Evolutionary conservation across 2,329 filamentous ascomycete species (phyloP).

Genomic region (Colletotrichum sp.): DNA sequence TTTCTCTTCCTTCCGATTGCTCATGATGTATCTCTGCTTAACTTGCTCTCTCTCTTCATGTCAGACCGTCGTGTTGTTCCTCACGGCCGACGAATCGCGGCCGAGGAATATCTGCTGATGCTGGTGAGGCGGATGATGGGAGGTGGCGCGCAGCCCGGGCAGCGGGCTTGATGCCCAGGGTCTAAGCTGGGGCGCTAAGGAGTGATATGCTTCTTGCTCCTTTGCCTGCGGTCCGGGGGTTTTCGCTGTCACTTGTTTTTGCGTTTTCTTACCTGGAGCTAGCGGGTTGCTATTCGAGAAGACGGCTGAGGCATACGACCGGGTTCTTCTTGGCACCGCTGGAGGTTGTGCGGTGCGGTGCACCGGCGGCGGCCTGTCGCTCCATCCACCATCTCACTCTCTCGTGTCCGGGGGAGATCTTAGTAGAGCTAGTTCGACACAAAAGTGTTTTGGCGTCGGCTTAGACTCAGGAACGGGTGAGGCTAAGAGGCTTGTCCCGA

Average conservation of each 20-base stretch:
- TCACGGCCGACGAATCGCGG: background rate
- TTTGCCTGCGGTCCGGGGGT: background rate
- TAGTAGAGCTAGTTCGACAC: background rate
- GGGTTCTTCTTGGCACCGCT: background rate
- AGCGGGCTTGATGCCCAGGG: background rate
- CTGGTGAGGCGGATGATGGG: background rate
- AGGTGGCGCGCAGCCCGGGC: background rate
- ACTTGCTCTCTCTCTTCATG: background rate
- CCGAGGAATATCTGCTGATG: background rate
- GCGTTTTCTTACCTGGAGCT: background rate
- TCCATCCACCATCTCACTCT: background rate
- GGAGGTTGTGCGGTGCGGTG: background rate
- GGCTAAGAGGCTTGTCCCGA: background rate
- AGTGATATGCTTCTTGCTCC: background rate
- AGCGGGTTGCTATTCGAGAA: background rate
- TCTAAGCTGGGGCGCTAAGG: background rate
- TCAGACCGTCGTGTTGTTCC: accelerated
- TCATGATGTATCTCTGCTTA: background rate
- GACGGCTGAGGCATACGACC: background rate
- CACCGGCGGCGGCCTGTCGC: background rate
- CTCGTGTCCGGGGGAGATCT: background rate
- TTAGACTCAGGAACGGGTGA: background rate
- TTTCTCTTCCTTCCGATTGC: background rate
- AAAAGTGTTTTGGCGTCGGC: background rate
- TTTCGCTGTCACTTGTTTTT: background rate